Evolutionary conservation across 1,284 basidiomycete species (phyloP).

Genomic region (Marasmius tenuissimus): DNA sequence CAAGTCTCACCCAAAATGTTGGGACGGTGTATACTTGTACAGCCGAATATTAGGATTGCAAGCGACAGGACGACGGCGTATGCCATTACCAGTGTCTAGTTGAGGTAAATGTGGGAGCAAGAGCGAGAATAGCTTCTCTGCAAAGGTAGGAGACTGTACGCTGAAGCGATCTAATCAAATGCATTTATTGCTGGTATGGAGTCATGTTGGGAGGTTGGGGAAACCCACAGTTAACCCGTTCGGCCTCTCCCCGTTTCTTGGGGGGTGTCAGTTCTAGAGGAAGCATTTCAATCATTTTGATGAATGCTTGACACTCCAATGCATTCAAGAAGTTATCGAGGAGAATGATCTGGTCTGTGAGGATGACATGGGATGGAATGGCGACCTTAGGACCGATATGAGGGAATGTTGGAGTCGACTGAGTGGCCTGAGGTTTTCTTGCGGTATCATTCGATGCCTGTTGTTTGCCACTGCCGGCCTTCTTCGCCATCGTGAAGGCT

Average conservation of each 20-base stretch:
- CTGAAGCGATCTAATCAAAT: conserved; percentile 58
- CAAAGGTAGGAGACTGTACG: conserved; percentile 60
- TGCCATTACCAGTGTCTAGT: conserved; percentile 52
- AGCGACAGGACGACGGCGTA: conserved; percentile 47
- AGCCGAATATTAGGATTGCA: conserved; percentile 70
- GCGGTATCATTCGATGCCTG: background rate
- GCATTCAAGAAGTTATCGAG: conserved; percentile 54
- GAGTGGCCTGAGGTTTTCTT: background rate
- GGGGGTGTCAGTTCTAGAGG: conserved; percentile 70
- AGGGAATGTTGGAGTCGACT: background rate
- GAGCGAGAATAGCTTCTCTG: conserved; percentile 49
- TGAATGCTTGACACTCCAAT: conserved; percentile 62
- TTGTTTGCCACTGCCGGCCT: background rate
- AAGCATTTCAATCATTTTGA: conserved; percentile 63
- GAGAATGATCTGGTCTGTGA: background rate
- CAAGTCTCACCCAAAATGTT: conserved; percentile 61
- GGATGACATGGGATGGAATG: background rate
- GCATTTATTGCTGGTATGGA: background rate
- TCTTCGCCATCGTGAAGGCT: conserved; percentile 31
- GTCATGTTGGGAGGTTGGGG: background rate
- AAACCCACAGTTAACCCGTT: conserved; percentile 64
- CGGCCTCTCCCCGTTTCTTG: conserved; percentile 75
- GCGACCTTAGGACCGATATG: background rate
- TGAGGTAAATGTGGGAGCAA: conserved; percentile 61
- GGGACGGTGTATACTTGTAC: conserved; percentile 66